A percentile compares a stretch with the other conserved stretches of the same genome.
These are phyloP conservation scores for Monosporascus ibericus DNA, from an alignment of 2,329 filamentous ascomycete species.

Conservation along the genomic window DNA sequence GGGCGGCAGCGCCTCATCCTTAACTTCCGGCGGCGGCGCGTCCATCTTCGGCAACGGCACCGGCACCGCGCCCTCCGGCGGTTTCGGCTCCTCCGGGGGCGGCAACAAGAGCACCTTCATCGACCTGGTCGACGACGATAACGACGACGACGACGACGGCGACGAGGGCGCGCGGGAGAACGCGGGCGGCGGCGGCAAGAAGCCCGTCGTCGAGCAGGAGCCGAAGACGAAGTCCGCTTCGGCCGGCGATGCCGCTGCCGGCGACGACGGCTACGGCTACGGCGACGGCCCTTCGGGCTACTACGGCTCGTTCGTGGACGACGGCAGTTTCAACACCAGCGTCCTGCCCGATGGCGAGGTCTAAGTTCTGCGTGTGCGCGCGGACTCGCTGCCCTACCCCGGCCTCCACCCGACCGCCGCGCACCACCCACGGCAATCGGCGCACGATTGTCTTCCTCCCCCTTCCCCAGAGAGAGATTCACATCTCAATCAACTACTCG, in stretches of 20 bases:
- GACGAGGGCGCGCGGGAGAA: slow-evolving; percentile 9
- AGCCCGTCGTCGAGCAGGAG: slow-evolving; percentile 4
- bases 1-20: neutral
- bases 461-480: too few relatives aligned
- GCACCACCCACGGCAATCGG: too few relatives aligned
- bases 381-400: too few relatives aligned
- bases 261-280: neutral
- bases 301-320: neutral
- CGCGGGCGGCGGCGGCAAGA: slow-evolving; percentile 29
- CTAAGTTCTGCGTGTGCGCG: neutral
- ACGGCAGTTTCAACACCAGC: neutral
- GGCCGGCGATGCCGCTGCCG: neutral
- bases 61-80: neutral
- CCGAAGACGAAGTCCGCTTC: neutral
- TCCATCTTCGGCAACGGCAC: slow-evolving; percentile 10
- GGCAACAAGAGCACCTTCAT: neutral
- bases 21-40: neutral
- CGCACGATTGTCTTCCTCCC: too few relatives aligned
- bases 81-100: neutral
- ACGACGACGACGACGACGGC: slow-evolving; percentile 20
- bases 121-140: slow-evolving; percentile 19
- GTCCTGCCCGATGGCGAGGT: neutral
- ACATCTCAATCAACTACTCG: too few relatives aligned
- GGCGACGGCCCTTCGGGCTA: neutral
- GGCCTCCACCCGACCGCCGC: too few relatives aligned